Evolutionary conservation across 257 asterid species (phyloP).

Genomic region (Penstemon eatonii): DNA sequence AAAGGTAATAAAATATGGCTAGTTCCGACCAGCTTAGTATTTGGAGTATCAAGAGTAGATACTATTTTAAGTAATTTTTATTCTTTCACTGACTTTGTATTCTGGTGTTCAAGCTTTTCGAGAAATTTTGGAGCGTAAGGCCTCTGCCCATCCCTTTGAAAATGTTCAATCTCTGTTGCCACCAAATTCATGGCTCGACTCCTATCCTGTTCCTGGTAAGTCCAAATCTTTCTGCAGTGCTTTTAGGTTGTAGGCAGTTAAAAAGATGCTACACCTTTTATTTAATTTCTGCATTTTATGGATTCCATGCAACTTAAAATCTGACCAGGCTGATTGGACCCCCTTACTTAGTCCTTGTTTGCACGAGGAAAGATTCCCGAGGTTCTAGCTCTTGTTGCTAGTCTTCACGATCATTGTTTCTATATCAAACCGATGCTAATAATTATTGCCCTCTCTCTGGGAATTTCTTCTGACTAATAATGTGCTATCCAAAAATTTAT

Average conservation of each 20-base stretch:
- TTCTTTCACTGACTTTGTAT: slow-evolving; percentile 25
- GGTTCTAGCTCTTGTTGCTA: not conserved
- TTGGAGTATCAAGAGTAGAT: slow-evolving; percentile 5
- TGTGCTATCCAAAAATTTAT: slow-evolving; percentile 4
- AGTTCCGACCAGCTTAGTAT: slow-evolving; percentile 9
- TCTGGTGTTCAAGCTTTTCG: slow-evolving; percentile 63
- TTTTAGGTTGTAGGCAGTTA: slow-evolving; percentile 13
- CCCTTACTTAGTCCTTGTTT: not conserved
- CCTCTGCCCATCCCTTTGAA: slow-evolving; percentile 93
- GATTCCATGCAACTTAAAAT: slow-evolving; percentile 3
- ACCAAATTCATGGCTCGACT: slow-evolving; percentile 89
- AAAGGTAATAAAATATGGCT: slow-evolving; percentile 55
- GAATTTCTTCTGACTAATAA: not conserved
- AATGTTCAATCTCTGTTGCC: slow-evolving; percentile 79
- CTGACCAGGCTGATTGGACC: not conserved
- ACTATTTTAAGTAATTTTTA: not conserved
- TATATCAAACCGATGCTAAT: not conserved
- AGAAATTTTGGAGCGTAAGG: slow-evolving; percentile 87
- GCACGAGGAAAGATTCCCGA: not conserved
- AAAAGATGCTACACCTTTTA: slow-evolving; percentile 6
- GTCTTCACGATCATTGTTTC: not conserved
- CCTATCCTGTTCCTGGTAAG: slow-evolving; percentile 81
- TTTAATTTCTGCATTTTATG: not conserved
- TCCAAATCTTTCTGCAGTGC: slow-evolving; percentile 19
- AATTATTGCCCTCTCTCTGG: not conserved